phyloP scores from a whole-genome alignment of 1,139 yeast species.

The Fermentozyma sake region DNA sequence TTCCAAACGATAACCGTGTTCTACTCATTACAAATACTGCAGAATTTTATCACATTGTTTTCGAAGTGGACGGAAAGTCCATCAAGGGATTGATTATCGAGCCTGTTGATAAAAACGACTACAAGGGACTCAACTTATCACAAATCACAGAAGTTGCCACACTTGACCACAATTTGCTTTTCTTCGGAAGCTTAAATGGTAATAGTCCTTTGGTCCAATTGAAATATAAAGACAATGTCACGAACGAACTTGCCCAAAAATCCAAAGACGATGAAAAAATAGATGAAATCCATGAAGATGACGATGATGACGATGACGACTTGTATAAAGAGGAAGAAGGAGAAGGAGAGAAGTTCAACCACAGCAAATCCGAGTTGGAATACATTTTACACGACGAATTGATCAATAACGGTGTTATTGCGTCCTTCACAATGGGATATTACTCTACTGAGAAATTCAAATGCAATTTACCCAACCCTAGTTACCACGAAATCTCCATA shows the following conservation, averaged over 20 bases:
- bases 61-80: conserved; percentile 47
- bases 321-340: conserved; percentile 16
- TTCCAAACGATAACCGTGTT: conserved; percentile 48
- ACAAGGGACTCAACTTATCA: conserved; percentile 19
- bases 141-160: conserved; percentile 32
- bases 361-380: conserved; percentile 27
- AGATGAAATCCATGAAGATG: conserved; percentile 15
- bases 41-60: conserved; percentile 44
- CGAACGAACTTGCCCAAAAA: conserved; percentile 2
- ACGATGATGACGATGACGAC: conserved; percentile 33
- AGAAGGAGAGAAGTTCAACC: conserved; percentile 13
- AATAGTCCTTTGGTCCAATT: conserved; percentile 33
- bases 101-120: conserved; percentile 17
- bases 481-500: conserved; percentile 58
- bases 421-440: conserved; percentile 64
- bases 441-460: conserved; percentile 51
- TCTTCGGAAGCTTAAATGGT: conserved; percentile 33
- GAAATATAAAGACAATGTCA: conserved; percentile 18
- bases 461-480: conserved; percentile 67
- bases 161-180: conserved; percentile 33
- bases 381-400: conserved; percentile 52
- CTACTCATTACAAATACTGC: conserved; percentile 53
- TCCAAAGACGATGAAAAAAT: conserved; percentile 8
- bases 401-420: conserved; percentile 69
- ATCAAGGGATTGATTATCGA: conserved; percentile 35